These are phyloP conservation scores for Sporothrix variecibatus DNA, from an alignment of 2,329 filamentous ascomycete species.

Conservation along the genomic window DNA sequence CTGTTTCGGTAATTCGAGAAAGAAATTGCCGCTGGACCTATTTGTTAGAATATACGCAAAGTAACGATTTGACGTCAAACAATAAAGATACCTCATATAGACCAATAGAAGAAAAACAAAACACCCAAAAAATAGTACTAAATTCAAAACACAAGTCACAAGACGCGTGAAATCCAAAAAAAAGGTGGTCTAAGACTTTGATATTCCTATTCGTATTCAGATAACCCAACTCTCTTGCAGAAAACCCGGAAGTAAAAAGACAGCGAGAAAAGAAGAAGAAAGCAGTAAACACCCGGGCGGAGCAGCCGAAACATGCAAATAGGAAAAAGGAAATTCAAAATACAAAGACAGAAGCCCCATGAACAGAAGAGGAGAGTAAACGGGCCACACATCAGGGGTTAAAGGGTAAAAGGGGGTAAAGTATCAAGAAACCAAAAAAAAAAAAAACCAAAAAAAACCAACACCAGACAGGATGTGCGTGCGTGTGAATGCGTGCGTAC, in stretches of 20 bases:
- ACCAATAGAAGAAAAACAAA: not conserved
- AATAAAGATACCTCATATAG: not conserved
- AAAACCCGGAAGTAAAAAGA: not conserved
- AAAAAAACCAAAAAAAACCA: not conserved
- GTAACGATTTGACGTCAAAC: constrained; percentile 1
- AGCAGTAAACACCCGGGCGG: not conserved
- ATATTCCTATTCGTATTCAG: constrained; percentile 7
- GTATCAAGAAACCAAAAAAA: too few relatives aligned
- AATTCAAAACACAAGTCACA: not conserved
- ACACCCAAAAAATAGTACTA: not conserved
- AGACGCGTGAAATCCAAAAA: not conserved
- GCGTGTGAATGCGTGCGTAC: too few relatives aligned
- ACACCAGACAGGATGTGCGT: not conserved
- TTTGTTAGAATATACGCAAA: not conserved
- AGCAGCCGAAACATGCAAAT: not conserved
- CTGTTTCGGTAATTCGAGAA: not conserved
- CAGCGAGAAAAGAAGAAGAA: not conserved
- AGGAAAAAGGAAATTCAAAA: not conserved
- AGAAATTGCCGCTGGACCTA: not conserved
- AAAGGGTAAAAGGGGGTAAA: not conserved
- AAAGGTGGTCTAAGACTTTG: not conserved
- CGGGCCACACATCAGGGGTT: not conserved
- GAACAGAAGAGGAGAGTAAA: not conserved
- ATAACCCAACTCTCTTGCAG: not conserved
- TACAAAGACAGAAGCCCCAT: not conserved